phyloP scores from a whole-genome alignment of 2,329 filamentous ascomycete genomes.

The Ustilaginoidea virens region DNA sequence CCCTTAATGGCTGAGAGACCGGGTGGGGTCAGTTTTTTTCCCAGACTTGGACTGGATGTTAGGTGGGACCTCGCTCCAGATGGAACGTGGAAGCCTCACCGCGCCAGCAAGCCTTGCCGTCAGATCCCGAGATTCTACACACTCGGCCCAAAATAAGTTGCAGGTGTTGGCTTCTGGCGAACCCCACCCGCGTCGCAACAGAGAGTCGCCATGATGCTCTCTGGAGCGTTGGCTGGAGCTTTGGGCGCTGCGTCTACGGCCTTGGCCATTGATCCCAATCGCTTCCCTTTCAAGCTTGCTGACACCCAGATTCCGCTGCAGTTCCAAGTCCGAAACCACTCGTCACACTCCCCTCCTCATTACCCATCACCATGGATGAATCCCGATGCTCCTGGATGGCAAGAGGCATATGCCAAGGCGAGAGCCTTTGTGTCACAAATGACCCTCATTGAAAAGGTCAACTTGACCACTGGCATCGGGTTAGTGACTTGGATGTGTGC shows the following conservation, averaged over 20 bases:
- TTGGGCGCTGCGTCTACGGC: background rate
- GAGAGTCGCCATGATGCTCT: background rate
- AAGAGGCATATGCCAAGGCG: constrained; percentile 59
- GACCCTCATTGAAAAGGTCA: constrained; percentile 81
- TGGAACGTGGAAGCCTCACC: too few relatives aligned
- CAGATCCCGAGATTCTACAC: too few relatives aligned
- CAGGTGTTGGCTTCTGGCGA: too few relatives aligned
- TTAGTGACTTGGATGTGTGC: constrained; percentile 26
- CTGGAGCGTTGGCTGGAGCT: background rate
- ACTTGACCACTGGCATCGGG: constrained; percentile 82
- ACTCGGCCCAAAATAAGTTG: too few relatives aligned
- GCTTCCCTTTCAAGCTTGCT: constrained; percentile 6
- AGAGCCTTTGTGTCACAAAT: constrained; percentile 67
- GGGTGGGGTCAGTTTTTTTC: too few relatives aligned
- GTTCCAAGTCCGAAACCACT: constrained; percentile 6
- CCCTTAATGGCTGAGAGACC: too few relatives aligned
- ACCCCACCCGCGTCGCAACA: too few relatives aligned
- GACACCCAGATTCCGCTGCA: constrained; percentile 10
- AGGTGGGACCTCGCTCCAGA: too few relatives aligned
- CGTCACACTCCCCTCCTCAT: constrained; percentile 36
- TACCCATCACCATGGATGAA: constrained; percentile 86
- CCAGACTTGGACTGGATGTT: too few relatives aligned
- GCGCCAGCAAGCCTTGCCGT: too few relatives aligned
- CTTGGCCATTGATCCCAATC: background rate
- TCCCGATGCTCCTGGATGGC: constrained; percentile 56